Evolutionary conservation across 768 basidiomycete species (phyloP), one percentile per base, ranked within the genome.

Genomic region (Lyophyllum atratum): DNA sequence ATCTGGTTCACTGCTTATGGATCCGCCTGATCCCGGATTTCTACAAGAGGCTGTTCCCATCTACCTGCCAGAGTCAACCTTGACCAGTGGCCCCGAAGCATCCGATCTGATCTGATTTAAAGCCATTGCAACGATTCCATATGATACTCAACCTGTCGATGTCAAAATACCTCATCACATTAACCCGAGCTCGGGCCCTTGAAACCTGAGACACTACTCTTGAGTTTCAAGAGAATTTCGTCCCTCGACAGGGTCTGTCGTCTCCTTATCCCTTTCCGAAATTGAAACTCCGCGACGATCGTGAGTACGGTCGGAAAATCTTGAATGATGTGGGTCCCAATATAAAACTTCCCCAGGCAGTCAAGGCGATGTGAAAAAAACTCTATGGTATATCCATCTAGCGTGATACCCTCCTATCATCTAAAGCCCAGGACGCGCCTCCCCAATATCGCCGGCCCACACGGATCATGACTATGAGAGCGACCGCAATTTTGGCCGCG

Each of bases 361-460:
- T 5, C 40, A 42, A 15, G 34, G 34, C 34, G 12, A 14, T 12
- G 8, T 14, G 40, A 5, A 42, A 42, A 7, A 19, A 19, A 42
- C 9, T 19, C 40, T 44, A 24, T 24, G 22, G 21, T 44, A 22
- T 47, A 39, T 15, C 12, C 26, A 53, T n/a, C 40, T 55, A 52
- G 34, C 50, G 24, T 29, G 21, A 24, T 43, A 37, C 4, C 50
- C 24, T 29, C 12, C 29, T 57, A 49, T 46, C 31, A 15, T 52
- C 46, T 12, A 39, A 14, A 28, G 62, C 65, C 74, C 74, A 79
- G n/a, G 71, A 64, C 17, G 62, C 47, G n/a, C 76, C 73, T 49
- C 76, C 78, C 77, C 77, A 80, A 60, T 84, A 83, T 26, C 78
- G 73, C 51, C 75, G 75, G 1, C 80, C 83, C 26, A 87, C 73